Conservation (phyloP, 495 filamentous ascomycete genomes). For the Apiosordaria backusii region DNA sequence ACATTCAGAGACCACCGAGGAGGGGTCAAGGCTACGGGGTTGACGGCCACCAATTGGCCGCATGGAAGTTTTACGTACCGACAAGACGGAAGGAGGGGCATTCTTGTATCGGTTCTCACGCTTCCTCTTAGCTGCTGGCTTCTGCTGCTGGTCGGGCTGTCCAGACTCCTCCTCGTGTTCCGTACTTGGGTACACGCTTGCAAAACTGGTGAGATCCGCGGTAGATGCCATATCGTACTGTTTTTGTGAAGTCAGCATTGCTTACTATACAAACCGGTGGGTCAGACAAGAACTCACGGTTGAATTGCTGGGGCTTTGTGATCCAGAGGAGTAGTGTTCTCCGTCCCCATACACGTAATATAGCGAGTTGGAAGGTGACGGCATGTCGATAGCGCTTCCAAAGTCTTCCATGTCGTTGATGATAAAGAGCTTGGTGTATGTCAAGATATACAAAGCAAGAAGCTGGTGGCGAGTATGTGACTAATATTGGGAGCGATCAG, state of each 20-base stretch:
- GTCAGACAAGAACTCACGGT: slow-evolving; percentile 26
- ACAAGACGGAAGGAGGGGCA: slow-evolving; percentile 45
- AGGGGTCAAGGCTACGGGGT: background rate
- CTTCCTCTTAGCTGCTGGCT: slow-evolving; percentile 44
- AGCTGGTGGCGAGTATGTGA: background rate
- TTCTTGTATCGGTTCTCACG: slow-evolving; percentile 51
- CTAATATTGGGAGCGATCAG: background rate
- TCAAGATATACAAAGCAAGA: background rate
- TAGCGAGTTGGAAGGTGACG: slow-evolving; percentile 35
- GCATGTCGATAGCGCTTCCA: slow-evolving; percentile 28
- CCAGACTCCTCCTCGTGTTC: slow-evolving; percentile 43
- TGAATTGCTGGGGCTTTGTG: slow-evolving; percentile 41
- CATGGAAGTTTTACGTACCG: slow-evolving; percentile 33
- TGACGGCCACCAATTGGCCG: background rate
- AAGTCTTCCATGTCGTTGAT: slow-evolving; percentile 32
- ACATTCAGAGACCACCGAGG: background rate
- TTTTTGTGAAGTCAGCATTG: slow-evolving; percentile 10
- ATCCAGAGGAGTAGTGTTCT: slow-evolving; percentile 42
- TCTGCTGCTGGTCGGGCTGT: slow-evolving; percentile 27
- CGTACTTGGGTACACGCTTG: slow-evolving; percentile 37
- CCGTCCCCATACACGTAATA: slow-evolving; percentile 38
- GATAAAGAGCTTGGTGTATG: background rate
- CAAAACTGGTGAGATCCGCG: slow-evolving; percentile 25
- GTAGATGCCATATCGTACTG: slow-evolving; percentile 38
- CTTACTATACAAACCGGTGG: background rate